Conservation (phyloP, 2,329 filamentous ascomycete species). For the Fusarium nurragi region DNA sequence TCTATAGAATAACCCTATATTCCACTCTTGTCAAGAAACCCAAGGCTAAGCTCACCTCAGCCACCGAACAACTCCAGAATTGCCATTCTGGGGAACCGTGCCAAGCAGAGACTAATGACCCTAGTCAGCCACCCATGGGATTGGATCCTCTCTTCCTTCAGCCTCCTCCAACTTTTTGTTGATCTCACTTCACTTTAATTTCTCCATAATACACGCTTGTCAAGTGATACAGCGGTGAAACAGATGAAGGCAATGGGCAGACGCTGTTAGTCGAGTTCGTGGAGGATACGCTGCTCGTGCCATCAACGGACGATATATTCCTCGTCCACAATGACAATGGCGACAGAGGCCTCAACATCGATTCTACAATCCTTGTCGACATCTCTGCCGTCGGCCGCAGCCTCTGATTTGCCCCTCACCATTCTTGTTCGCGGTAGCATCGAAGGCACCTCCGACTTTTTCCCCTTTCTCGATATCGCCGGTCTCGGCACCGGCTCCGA, state of each 20-base stretch:
- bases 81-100: constrained; percentile 35
- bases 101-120: constrained; percentile 34
- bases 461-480: constrained; percentile 51
- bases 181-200: constrained; percentile 4
- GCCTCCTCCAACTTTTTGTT: constrained; percentile 30
- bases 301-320: not conserved
- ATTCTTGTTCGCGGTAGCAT: constrained; percentile 46
- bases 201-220: not conserved
- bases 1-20: too few relatives aligned
- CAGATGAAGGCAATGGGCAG: constrained; percentile 14
- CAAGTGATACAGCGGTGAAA: not conserved
- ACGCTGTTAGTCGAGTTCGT: constrained; percentile 20
- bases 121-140: constrained; percentile 17
- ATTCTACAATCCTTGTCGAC: constrained; percentile 18
- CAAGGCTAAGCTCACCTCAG: not conserved
- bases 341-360: constrained; percentile 28
- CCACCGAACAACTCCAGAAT: constrained; percentile 8
- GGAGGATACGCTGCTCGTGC: constrained; percentile 1
- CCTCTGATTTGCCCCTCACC: constrained; percentile 41
- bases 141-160: constrained; percentile 26
- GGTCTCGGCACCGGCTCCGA: constrained; percentile 43
- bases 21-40: not conserved
- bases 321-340: constrained; percentile 30
- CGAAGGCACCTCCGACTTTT: constrained; percentile 50
- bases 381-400: constrained; percentile 16